Base-by-base conservation (phyloP, 2,329 filamentous ascomycete genomes). In the Acephala macrosclerotiorum region DNA sequence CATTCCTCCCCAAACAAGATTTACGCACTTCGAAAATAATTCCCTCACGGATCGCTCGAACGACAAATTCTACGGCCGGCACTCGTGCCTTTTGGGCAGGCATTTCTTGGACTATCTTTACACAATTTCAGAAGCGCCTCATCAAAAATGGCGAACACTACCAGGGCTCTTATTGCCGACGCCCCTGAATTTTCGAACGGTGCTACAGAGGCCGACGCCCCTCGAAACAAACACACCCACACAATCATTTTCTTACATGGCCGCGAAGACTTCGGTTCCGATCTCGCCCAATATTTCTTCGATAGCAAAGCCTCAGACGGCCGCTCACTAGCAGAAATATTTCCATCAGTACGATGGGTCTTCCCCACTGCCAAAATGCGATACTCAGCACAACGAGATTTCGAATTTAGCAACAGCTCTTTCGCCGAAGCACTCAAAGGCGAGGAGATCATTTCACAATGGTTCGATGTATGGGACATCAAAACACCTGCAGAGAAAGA, bases 401-500 rank as follows among this genome's bases (percentile, higher is more conserved):
- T 73, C 12, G 69, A 73, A 65, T 69, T 66, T 25, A 66, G 61
- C 18, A 49, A 25, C 0, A 67, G 60, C 20, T 68, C 65, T 2
- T 70, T 70, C 35, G 65, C 63, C 5, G 58, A 64, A 40, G 45
- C 42, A 22, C 53, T 70, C 0, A 63, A 66, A 55, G 65, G 66
- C 18, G 65, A 71, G 42, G 65, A 67, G 38, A 53, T 68, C 6
- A 76, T 78, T 6, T 69, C 63, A 1, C 82, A 84, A 69, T 87
- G 84, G 84, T 86, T 85, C 71, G 83, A 86, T 71, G 76, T 85
- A 38, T 82, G 78, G 76, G 45, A 60, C 26, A 35, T 71, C n/a
- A 47, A 62, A 2, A 74, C 80, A 59, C 80, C 82, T n/a, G 63
- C 76, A 1, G 73, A 80, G 14, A 71, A 74, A 29, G 80, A 84